Evolutionary conservation across 306 rosid species (phyloP), one percentile per base, ranked within the genome.

Genomic region (Mimosa bimucronata): DNA sequence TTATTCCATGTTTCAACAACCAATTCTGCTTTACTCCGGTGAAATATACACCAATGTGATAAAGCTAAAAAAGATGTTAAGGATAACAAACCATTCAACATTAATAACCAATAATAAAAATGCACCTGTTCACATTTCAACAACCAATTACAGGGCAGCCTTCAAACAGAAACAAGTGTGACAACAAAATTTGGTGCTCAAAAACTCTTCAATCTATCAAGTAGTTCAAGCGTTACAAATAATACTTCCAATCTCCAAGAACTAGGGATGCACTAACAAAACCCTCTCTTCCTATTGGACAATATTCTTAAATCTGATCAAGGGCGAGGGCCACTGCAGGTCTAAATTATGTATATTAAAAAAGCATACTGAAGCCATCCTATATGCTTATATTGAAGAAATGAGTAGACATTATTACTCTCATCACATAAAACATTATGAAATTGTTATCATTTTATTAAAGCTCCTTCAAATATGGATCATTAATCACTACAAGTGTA

Each of bases 31-130:
- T 93, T 87, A 85, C 94, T 87, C 85, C 93, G 94, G 76, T 95
- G 88, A 85, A 86, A 93, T 82, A 95, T 95, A 81, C 99, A 95
- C 99, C 98, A 93, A 78, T 95, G 97, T 52, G 99, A 95, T 80
- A 95, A 81, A 82, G 98, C 99, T 95, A 86, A 61, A 69, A 67
- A 41, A 78, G 67, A 41, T 34, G 89, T 90, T 74, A 95, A 81
- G 40, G 90, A 80, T 5, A 75, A 81, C 89, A 83, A 34, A 48
- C 73, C 10, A 26, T 2, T 5, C 16, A 71, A n/a, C 77, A 60
- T 45, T 76, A 46, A 73, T 38, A 68, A 42, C 19, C 57, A 77
- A 30, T 77, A 45, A 65, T 71, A 41, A 23, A 52, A 50, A 12
- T 21, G 65, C 40, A 31, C 66, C 55, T 65, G 12, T 15, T 52